These are phyloP conservation scores for Sphaerobolus stellatus DNA, from an alignment of 1,284 basidiomycete genomes.

Conservation along the genomic window DNA sequence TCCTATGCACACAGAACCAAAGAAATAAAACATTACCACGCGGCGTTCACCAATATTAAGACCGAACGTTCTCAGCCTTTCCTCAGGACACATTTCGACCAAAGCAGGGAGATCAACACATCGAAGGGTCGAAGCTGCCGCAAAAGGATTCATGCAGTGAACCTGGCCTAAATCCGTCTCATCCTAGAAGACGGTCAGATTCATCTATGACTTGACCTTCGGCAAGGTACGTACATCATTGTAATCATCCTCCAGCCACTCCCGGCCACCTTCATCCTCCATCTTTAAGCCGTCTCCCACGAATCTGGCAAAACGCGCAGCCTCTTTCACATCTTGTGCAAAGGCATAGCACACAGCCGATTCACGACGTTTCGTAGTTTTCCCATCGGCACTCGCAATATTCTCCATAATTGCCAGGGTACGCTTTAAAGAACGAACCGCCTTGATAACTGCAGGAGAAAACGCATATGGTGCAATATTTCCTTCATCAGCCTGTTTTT, in stretches of 20 bases:
- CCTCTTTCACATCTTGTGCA: conserved; percentile 55
- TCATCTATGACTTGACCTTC: conserved; percentile 3
- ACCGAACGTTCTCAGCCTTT: conserved; percentile 47
- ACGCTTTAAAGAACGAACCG: conserved; percentile 60
- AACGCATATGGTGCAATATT: conserved; percentile 36
- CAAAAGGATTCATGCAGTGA: conserved; percentile 65
- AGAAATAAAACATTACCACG: conserved; percentile 45
- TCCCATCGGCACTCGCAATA: conserved; percentile 52
- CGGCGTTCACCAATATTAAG: conserved; percentile 49
- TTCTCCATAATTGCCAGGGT: conserved; percentile 39
- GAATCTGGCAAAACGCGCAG: conserved; percentile 50
- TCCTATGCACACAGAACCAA: not conserved
- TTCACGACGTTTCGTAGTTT: conserved; percentile 41
- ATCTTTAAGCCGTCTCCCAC: conserved; percentile 62
- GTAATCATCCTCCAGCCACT: conserved; percentile 55
- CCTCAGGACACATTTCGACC: conserved; percentile 48
- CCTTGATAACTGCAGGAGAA: conserved; percentile 62
- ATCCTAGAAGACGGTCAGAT: conserved; percentile 39
- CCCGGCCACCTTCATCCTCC: conserved; percentile 45
- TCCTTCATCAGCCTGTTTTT: conserved; percentile 24
- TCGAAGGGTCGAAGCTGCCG: conserved; percentile 54
- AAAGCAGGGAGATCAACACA: conserved; percentile 52
- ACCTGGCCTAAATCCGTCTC: conserved; percentile 52
- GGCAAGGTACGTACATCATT: conserved; percentile 43
- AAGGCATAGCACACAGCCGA: conserved; percentile 55